Evolutionary conservation across 2,329 filamentous ascomycete species (phyloP).

Genomic region (Davidsoniella neocaledoniae): DNA sequence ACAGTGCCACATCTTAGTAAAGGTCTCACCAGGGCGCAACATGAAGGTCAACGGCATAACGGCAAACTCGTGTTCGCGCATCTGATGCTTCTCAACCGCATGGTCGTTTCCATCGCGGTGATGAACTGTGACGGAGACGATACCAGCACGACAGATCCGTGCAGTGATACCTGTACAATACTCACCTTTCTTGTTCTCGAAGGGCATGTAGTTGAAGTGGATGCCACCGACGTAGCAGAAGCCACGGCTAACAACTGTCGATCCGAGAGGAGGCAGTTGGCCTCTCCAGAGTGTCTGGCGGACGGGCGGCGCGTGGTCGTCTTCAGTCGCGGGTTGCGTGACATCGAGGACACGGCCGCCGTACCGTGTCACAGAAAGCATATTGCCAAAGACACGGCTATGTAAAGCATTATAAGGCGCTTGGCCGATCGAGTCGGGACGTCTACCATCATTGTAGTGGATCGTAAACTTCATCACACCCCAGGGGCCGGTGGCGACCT

Average conservation of each 20-base stretch:
- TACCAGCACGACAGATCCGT: neutral
- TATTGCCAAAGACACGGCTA: neutral
- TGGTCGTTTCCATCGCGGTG: neutral
- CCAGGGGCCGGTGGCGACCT: neutral
- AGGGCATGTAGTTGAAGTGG: constrained; percentile 2
- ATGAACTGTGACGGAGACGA: neutral
- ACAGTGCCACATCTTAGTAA: neutral
- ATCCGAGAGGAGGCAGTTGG: neutral
- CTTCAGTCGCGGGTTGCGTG: neutral
- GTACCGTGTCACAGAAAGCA: neutral
- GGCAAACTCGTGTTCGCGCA: neutral
- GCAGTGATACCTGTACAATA: neutral
- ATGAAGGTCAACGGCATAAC: neutral
- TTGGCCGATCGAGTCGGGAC: neutral
- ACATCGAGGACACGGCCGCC: neutral
- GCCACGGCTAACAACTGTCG: neutral
- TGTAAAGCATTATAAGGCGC: neutral
- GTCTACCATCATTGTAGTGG: neutral
- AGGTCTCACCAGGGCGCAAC: neutral
- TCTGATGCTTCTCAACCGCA: neutral
- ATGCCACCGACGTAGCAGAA: neutral
- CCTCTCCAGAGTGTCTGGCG: neutral
- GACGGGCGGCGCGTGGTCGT: neutral
- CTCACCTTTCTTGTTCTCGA: neutral
- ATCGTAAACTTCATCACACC: neutral